Conservation (phyloP, 768 basidiomycete species). For the Mrakia gelida region DNA sequence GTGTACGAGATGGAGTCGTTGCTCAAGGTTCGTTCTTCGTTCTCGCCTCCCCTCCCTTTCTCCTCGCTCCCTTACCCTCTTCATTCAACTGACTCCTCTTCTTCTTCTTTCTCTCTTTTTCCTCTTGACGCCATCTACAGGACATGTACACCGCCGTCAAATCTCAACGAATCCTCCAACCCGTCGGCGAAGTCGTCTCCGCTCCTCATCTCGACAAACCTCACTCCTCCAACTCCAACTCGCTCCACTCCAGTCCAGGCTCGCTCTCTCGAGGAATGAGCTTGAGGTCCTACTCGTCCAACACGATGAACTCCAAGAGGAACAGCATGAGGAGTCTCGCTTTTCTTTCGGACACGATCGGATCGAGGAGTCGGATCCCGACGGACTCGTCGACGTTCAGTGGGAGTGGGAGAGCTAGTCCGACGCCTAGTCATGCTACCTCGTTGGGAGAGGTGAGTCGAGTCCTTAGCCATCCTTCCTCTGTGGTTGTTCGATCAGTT, state of each 20-base stretch:
- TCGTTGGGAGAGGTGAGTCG: conserved; percentile 65
- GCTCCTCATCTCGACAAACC: conserved; percentile 18
- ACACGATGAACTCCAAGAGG: conserved; percentile 54
- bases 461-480: too few species aligned
- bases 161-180: conserved; percentile 82
- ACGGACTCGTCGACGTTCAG: conserved; percentile 63
- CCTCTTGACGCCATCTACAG: conserved; percentile 45
- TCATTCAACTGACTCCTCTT: not conserved
- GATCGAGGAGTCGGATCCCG: not conserved
- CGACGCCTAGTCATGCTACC: conserved; percentile 88
- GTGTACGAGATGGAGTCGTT: conserved; percentile 78
- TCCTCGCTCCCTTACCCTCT: not conserved
- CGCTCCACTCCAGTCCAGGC: conserved; percentile 2
- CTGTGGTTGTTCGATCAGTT: too few species aligned
- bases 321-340: conserved; percentile 86
- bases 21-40: conserved; percentile 60
- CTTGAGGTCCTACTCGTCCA: conserved; percentile 9
- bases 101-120: conserved; percentile 24
- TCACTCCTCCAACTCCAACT: not conserved
- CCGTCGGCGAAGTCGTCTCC: conserved; percentile 52
- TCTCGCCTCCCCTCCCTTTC: not conserved
- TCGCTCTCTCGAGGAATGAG: conserved; percentile 14
- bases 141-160: conserved; percentile 95
- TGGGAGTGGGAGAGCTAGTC: conserved; percentile 88
- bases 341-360: conserved; percentile 57